Evolutionary conservation across 352 stramenopile genomes (phyloP).

Genomic region (Phytopythium ostracodes): DNA sequence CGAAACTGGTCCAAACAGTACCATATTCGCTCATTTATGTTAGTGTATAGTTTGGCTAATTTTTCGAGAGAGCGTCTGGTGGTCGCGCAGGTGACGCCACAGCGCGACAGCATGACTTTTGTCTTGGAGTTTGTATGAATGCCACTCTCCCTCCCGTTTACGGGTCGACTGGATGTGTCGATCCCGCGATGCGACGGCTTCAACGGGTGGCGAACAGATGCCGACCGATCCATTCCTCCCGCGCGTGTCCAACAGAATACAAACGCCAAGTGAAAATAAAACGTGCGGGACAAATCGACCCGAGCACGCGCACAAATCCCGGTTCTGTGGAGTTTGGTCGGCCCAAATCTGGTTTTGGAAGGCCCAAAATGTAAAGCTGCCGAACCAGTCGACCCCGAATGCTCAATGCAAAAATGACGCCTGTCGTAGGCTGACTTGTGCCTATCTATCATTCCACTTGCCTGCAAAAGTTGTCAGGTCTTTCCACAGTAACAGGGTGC

Average conservation of each 20-base stretch:
- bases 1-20: background rate
- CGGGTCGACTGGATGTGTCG: too few relatives aligned
- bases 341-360: too few relatives aligned
- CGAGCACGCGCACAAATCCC: background rate
- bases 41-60: background rate
- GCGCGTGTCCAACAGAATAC: background rate
- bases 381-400: background rate
- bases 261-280: background rate
- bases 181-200: background rate
- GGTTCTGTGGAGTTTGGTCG: too few relatives aligned
- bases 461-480: too few relatives aligned
- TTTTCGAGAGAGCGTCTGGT: background rate
- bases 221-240: too few relatives aligned
- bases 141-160: background rate
- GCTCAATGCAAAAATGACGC: background rate
- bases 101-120: conserved; percentile 2
- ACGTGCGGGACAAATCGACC: background rate
- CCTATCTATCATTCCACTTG: too few relatives aligned
- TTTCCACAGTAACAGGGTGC: too few relatives aligned
- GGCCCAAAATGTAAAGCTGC: too few relatives aligned
- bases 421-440: background rate
- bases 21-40: background rate
- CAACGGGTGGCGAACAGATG: background rate
- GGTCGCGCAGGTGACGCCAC: conserved; percentile 1
- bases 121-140: background rate